Evolutionary conservation across 352 stramenopile genomes (phyloP), one percentile per base, ranked within the genome.

Genomic region (Globisporangium acanthophoron): DNA sequence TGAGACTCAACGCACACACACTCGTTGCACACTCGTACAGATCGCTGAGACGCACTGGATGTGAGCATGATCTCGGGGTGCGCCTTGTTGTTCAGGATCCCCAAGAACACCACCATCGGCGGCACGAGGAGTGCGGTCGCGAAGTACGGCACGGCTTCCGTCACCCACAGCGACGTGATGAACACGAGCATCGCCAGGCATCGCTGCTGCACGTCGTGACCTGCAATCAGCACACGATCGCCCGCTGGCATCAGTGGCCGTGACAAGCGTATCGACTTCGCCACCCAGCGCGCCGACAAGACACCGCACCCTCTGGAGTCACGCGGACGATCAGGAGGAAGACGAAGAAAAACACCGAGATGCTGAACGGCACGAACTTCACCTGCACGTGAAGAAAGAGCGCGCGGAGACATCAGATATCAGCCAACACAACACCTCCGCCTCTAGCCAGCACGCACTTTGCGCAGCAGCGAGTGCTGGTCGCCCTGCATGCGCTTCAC

Each of bases 101-200:
- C 70, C 61, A 97, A 65, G 54, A 97, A 89, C 9, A 96, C 87
- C 15, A 96, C 88, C 24, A 97, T 75, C 21, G 83, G 77, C 0
- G 90, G 90, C 43, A 97, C 87, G 24, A 97, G 73, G 31, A 97
- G 63, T 33, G 90, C 88, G 3, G 90, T 97, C 7, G 88, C 87
- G 64, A 96, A 96, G 69, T 97, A 97, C 0, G 90, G 90, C 35
- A 96, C 69, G 4, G 90, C 90, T 46, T 97, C 88, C 0, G 88
- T 96, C 13, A 97, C 83, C 90, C 90, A 97, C 11, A 97, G 71
- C 33, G 74, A 85, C 53, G 88, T 95, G 39, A 96, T 78, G 55
- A 97, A 94, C 27, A 96, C 81, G 6, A 97, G 73, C 81, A 97
- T 94, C 6, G 88, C 87, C 11, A 97, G 61, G 49, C 85, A 95